A percentile compares a stretch with the other conserved stretches of the same genome.
Conservation (phyloP, 228 moss, liverwort and hornwort genomes). For the Sphagnum magellanicum region DNA sequence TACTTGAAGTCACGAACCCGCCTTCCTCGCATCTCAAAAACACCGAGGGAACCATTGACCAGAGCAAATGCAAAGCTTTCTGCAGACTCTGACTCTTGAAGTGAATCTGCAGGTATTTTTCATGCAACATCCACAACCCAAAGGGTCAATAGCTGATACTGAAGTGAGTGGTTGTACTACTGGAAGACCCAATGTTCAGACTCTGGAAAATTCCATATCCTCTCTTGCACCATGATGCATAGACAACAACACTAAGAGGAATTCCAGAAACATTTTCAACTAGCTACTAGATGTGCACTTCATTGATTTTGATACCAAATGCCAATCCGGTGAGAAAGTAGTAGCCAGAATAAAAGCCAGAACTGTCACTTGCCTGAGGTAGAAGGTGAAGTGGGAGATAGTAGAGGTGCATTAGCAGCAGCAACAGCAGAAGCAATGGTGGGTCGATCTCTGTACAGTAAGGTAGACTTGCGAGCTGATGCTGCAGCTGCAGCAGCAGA, state of each 20-base stretch:
- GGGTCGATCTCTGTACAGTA: slow-evolving; percentile 47
- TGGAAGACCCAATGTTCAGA: too few species aligned
- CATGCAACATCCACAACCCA: neutral
- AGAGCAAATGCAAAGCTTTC: slow-evolving; percentile 99
- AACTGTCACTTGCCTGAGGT: slow-evolving; percentile 12
- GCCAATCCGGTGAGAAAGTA: too few species aligned
- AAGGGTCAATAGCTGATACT: neutral
- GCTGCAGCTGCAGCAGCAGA: slow-evolving; percentile 32
- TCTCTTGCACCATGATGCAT: too few species aligned
- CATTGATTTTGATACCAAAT: too few species aligned
- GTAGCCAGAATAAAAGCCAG: too few species aligned
- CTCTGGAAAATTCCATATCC: too few species aligned
- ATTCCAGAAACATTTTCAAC: too few species aligned
- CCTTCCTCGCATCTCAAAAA: slow-evolving; percentile 88
- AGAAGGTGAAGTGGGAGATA: slow-evolving; percentile 15
- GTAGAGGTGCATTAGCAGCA: slow-evolving; percentile 40
- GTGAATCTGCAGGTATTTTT: slow-evolving; percentile 20
- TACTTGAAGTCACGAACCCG: slow-evolving; percentile 97
- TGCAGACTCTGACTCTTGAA: slow-evolving; percentile 66
- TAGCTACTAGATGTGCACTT: too few species aligned
- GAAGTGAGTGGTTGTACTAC: neutral
- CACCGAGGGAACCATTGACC: slow-evolving; percentile 96
- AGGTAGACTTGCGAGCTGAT: slow-evolving; percentile 38
- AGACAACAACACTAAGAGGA: too few species aligned
- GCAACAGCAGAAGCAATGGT: slow-evolving; percentile 84